Evolutionary conservation across 805 yeast genomes (phyloP).

Genomic region (Wickerhamiella lipophila): DNA sequence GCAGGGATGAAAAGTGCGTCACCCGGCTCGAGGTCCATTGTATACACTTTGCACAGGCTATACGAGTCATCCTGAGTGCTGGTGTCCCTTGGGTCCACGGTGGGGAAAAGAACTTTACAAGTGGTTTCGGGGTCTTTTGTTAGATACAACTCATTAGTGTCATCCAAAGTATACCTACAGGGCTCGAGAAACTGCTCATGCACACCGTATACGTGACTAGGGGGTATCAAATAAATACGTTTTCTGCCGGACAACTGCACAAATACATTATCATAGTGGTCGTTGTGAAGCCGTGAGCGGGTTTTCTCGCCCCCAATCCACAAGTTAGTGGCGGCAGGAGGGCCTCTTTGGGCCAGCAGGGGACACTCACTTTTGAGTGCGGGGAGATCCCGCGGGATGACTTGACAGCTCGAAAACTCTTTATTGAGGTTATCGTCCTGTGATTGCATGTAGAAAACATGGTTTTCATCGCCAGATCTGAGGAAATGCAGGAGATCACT

Average conservation of each 20-base stretch:
- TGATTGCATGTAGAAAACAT: conserved; percentile 29
- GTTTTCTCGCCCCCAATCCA: conserved; percentile 29
- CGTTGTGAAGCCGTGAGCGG: conserved; percentile 28
- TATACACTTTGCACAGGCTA: conserved; percentile 18
- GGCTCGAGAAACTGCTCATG: conserved; percentile 24
- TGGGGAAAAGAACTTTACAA: conserved; percentile 25
- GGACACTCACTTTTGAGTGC: conserved; percentile 13
- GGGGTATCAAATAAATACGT: conserved; percentile 28
- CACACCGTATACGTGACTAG: conserved; percentile 24
- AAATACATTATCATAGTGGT: conserved; percentile 31
- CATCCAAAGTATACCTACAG: conserved; percentile 22
- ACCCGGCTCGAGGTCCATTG: conserved; percentile 28
- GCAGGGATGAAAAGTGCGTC: conserved; percentile 31
- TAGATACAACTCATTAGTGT: conserved; percentile 17
- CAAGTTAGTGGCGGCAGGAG: conserved; percentile 30
- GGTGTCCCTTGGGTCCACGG: conserved; percentile 25
- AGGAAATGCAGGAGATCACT: conserved; percentile 21
- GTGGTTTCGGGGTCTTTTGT: conserved; percentile 12
- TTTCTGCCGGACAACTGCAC: conserved; percentile 28
- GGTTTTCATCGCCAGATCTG: conserved; percentile 7
- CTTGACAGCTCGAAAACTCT: conserved; percentile 18
- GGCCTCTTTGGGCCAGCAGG: conserved; percentile 14
- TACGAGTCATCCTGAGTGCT: conserved; percentile 13
- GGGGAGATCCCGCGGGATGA: conserved; percentile 1
- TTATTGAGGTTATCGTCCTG: conserved; percentile 28